phyloP scores from a whole-genome alignment of 192 early-diverging fungal genomes.

The Rhizoclosmatium globosum region DNA sequence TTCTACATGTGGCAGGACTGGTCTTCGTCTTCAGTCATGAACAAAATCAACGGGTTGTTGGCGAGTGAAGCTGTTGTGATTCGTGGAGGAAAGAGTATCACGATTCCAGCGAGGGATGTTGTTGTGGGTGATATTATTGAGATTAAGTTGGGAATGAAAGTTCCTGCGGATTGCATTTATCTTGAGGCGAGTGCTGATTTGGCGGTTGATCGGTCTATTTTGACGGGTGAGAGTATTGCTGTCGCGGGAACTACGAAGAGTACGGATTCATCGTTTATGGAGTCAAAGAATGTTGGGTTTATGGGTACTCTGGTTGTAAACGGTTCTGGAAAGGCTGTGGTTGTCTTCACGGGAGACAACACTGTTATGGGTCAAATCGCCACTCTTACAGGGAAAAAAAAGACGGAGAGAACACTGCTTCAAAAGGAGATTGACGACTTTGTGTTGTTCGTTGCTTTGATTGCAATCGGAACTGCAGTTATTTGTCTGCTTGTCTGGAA shows the following conservation, averaged over 20 bases:
- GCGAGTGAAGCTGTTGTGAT: constrained; percentile 60
- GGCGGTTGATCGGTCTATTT: constrained; percentile 77
- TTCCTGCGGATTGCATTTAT: constrained; percentile 81
- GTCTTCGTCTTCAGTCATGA: constrained; percentile 38
- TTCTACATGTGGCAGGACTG: constrained; percentile 48
- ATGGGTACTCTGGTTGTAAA: constrained; percentile 75
- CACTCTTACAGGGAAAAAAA: constrained; percentile 51
- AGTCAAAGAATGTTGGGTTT: constrained; percentile 85
- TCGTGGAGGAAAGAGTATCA: constrained; percentile 64
- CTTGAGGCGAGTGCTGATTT: constrained; percentile 71
- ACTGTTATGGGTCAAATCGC: constrained; percentile 79
- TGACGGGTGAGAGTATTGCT: constrained; percentile 80
- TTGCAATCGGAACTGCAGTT: constrained; percentile 30
- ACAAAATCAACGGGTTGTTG: constrained; percentile 29
- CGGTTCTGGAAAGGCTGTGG: constrained; percentile 76
- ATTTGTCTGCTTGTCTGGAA: constrained; percentile 35
- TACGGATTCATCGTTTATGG: constrained; percentile 79
- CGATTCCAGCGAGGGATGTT: constrained; percentile 63
- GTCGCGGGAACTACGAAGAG: constrained; percentile 65
- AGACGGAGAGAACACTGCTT: constrained; percentile 56
- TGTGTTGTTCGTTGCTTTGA: constrained; percentile 70
- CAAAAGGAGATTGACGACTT: constrained; percentile 73
- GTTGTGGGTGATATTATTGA: constrained; percentile 81
- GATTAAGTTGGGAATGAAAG: constrained; percentile 70
- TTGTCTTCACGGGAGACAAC: constrained; percentile 78